These are phyloP conservation scores for Lagenidium giganteum DNA, from an alignment of 352 stramenopile species.

Conservation along the genomic window DNA sequence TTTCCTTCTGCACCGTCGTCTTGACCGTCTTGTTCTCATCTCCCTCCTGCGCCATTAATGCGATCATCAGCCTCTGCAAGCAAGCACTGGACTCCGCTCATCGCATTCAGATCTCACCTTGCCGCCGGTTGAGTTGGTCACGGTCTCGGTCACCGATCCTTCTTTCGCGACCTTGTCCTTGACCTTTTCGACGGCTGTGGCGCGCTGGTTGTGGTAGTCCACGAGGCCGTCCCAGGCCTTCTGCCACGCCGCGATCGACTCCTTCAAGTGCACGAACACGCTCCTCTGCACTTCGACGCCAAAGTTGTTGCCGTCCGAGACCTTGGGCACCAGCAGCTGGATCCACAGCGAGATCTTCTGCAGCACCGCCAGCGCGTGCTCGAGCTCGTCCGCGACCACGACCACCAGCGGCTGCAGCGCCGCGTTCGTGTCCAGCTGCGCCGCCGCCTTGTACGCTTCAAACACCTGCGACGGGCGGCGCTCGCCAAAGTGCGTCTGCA, in stretches of 20 bases:
- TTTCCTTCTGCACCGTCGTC: constrained; percentile 53
- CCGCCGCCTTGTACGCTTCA: constrained; percentile 27
- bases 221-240: constrained; percentile 71
- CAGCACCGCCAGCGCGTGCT: constrained; percentile 34
- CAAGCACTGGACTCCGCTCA: not conserved
- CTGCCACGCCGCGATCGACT: constrained; percentile 57
- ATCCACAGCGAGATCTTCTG: constrained; percentile 69
- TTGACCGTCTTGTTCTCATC: constrained; percentile 70
- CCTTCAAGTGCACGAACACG: constrained; percentile 62
- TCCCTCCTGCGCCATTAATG: constrained; percentile 35
- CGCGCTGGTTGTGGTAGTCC: constrained; percentile 65
- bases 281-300: constrained; percentile 83
- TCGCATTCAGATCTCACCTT: too few species aligned
- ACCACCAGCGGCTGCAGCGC: constrained; percentile 34
- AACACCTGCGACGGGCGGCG: constrained; percentile 34
- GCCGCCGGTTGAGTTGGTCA: constrained; percentile 46
- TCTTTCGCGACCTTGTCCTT: constrained; percentile 60
- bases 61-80: not conserved
- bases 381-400: constrained; percentile 50
- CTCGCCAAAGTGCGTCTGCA: constrained; percentile 39
- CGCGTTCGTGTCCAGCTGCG: constrained; percentile 23
- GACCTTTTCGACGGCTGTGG: constrained; percentile 66
- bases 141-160: constrained; percentile 47
- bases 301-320: constrained; percentile 86
- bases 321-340: constrained; percentile 63